Evolutionary conservation across 345 rosid genomes (phyloP).

Genomic region (Eucalyptus polyanthemos): DNA sequence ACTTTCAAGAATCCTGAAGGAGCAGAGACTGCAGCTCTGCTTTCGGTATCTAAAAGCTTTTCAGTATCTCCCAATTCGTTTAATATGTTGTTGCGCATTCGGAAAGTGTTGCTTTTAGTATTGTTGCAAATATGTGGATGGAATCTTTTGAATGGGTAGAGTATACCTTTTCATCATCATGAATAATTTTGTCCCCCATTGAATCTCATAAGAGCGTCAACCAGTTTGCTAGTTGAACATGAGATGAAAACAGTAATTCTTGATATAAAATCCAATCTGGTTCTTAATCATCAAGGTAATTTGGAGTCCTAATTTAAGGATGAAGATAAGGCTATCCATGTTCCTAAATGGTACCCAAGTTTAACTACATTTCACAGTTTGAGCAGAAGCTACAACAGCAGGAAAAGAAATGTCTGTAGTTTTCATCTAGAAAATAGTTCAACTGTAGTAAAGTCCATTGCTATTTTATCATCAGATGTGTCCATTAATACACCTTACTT

Average conservation of each 20-base stretch:
- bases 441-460: neutral
- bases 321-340: neutral
- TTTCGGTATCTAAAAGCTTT: constrained; percentile 45
- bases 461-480: neutral
- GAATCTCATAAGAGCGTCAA: neutral
- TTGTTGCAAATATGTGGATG: neutral
- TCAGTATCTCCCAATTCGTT: neutral
- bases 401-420: neutral
- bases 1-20: constrained; percentile 86
- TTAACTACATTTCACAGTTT: neutral
- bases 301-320: neutral
- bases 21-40: constrained; percentile 86
- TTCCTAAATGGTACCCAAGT: neutral
- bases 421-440: neutral
- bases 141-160: neutral
- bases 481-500: neutral
- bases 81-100: neutral
- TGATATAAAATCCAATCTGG: neutral
- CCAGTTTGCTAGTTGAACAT: neutral
- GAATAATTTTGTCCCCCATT: neutral
- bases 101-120: neutral
- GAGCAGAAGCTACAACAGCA: neutral
- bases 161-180: neutral
- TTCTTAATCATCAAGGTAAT: neutral
- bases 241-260: neutral